phyloP scores from a whole-genome alignment of 305 asterid genomes.

The Galium porrigens region DNA sequence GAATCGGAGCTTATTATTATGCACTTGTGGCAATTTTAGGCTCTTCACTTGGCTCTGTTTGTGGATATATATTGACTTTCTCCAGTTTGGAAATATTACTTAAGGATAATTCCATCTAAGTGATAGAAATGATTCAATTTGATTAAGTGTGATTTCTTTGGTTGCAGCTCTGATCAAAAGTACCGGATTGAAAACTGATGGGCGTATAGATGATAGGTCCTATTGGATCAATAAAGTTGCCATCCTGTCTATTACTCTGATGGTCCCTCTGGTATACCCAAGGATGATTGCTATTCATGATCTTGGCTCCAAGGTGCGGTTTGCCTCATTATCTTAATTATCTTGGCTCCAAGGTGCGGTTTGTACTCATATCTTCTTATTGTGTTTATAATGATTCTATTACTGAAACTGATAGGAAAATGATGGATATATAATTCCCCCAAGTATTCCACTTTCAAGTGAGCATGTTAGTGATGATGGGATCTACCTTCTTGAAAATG shows the following conservation, averaged over 20 bases:
- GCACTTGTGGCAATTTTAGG: not conserved
- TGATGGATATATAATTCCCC: constrained; percentile 44
- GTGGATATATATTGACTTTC: not conserved
- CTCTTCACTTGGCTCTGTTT: not conserved
- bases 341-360: constrained; percentile 24
- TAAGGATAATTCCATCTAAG: too few relatives aligned
- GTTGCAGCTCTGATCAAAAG: constrained; percentile 64
- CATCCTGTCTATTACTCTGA: constrained; percentile 54
- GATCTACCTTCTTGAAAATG: constrained; percentile 79
- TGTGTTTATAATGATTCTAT: constrained; percentile 15
- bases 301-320: constrained; percentile 53
- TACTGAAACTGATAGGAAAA: constrained; percentile 38
- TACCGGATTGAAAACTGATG: constrained; percentile 60
- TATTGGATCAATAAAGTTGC: constrained; percentile 70
- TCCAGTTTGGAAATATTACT: not conserved
- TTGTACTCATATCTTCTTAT: constrained; percentile 2
- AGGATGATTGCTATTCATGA: constrained; percentile 71
- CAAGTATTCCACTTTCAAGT: constrained; percentile 53
- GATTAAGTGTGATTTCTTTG: constrained; percentile 5
- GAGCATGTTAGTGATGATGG: constrained; percentile 56
- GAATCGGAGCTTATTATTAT: not conserved
- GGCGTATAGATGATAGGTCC: constrained; percentile 68
- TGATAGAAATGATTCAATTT: not conserved
- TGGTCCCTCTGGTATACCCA: constrained; percentile 69
- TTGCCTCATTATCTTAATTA: constrained; percentile 3